Evolutionary conservation across 2,329 filamentous ascomycete species (phyloP), one percentile per base, ranked within the genome.

Genomic region (Phaeoacremonium minimum): DNA sequence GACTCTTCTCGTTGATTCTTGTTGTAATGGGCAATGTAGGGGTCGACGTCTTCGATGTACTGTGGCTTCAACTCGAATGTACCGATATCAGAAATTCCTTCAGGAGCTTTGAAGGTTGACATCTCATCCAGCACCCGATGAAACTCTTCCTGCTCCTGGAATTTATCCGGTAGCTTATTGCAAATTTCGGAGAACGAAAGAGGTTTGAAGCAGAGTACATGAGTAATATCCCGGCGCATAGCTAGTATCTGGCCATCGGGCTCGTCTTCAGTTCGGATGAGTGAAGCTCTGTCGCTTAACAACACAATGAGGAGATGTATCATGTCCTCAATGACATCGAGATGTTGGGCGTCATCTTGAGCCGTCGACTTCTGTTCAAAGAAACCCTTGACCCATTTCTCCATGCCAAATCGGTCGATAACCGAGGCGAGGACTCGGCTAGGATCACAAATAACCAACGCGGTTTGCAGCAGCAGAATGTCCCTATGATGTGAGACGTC

Each of bases 1-100:
- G 91, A 88, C 58, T 98, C 93, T 55, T 98, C 93, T 34, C 93
- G 80, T 58, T 97, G 91, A 52, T 98, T 98, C 56, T 95, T 95
- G 52, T 83, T 94, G 60, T 95, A 98, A 55, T 97, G 89, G 6
- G 90, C 86, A 52, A 90, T 93, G 57, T 96, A 98, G 1, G 94
- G 93, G 56, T 98, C 94, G 34, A 98, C 80, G 32, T 94, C 77
- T 48, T 91, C 85, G 28, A 96, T 75, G 50, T 83, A 93, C 42
- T 95, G 79, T 5, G 85, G 80, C 55, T 90, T 93, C 35, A 98
- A 69, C 58, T 96, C 89, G 52, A 98, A 98, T 0, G 87, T 95
- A 39, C 94, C 93, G 13, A 90, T 86, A 56, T 98, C 93, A 5
- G 86, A 87, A 19, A 97, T 65, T 5, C 91, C 93, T 60, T 98